A percentile compares a stretch with the other conserved stretches of the same genome.
phyloP scores from a whole-genome alignment of 257 asterid genomes.

The Gentiana dahurica region DNA sequence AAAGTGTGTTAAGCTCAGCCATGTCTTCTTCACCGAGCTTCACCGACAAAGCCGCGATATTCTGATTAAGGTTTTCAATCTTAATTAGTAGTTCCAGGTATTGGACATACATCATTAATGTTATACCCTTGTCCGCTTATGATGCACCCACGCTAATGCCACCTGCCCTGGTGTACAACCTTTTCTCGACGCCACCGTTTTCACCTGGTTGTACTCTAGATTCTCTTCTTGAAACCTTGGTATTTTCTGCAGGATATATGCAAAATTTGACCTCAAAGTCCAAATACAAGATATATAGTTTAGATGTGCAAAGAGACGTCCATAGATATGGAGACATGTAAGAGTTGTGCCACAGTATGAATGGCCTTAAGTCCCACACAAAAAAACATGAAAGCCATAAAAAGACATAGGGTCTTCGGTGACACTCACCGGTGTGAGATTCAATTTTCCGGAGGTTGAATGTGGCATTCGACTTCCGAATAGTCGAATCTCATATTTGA shows the following conservation, averaged over 20 bases:
- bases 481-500: too few species aligned
- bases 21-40: conserved; percentile 17
- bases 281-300: too few species aligned
- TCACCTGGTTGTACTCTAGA: conserved; percentile 31
- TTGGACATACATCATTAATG: conserved; percentile 28
- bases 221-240: conserved; percentile 39
- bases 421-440: too few species aligned
- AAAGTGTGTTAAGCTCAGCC: conserved; percentile 20
- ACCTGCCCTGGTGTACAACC: conserved; percentile 45
- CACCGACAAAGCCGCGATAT: conserved; percentile 21
- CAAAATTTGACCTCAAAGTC: too few species aligned
- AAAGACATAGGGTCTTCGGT: too few species aligned
- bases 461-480: too few species aligned
- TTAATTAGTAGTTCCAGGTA: conserved; percentile 26
- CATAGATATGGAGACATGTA: too few species aligned
- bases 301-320: too few species aligned
- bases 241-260: conserved; percentile 12
- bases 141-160: conserved; percentile 56
- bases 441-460: too few species aligned
- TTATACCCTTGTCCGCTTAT: conserved; percentile 21
- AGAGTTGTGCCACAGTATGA: too few species aligned
- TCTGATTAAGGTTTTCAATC: conserved; percentile 19
- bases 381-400: too few species aligned
- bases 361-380: too few species aligned
- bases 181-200: conserved; percentile 24